Base-by-base conservation (phyloP, 2,329 filamentous ascomycete genomes). In the Zymoseptoria brevis region DNA sequence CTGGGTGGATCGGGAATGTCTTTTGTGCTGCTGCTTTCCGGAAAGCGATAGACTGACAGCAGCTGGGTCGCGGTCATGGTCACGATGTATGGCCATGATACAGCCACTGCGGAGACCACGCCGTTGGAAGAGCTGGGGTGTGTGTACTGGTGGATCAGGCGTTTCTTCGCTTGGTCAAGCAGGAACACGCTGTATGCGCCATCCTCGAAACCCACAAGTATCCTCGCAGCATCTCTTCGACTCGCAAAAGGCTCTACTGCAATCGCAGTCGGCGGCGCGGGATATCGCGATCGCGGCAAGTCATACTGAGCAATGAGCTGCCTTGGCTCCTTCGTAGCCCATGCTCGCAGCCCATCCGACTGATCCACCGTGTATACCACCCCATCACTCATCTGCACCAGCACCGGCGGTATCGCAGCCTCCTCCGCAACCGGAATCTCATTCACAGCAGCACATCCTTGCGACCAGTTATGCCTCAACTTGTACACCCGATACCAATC, bases 401-500 rank as follows among this genome's bases (percentile, higher is more conserved):
- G 77, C 45, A 91, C 72, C 2, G 81, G 80, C 45, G 88, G 78
- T 72, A 85, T 70, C 57, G 78, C 75, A 1, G 77, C 74, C 50
- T 75, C 66, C 59, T 80, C 76, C 56, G 80, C 76, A 22, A 90
- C 81, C 51, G 85, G 80, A 29, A 96, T 83, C 73, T 96, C 89
- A 41, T 88, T 86, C 11, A 96, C 84, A 45, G 84, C 87, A 68
- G 90, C 96, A 65, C 83, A 86, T 0, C 93, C 94, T 62, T 81
- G 84, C 1, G 88, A 83, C 94, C 94, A 97, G 75, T 97, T 97
- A 71, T 96, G 88, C 52, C 89, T 83, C 54, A 96, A 79, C 68
- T 87, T 90, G 74, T 95, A 97, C 68, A 94, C 88, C 62, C 83
- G 82, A 77, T 95, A 96, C 92, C 92, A 96, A 69, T 94, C 84